Percentiles rank a stretch among this genome's conserved stretches.
Evolutionary conservation across 2,329 filamentous ascomycete species (phyloP).

Genomic region (Colletotrichum sp.): DNA sequence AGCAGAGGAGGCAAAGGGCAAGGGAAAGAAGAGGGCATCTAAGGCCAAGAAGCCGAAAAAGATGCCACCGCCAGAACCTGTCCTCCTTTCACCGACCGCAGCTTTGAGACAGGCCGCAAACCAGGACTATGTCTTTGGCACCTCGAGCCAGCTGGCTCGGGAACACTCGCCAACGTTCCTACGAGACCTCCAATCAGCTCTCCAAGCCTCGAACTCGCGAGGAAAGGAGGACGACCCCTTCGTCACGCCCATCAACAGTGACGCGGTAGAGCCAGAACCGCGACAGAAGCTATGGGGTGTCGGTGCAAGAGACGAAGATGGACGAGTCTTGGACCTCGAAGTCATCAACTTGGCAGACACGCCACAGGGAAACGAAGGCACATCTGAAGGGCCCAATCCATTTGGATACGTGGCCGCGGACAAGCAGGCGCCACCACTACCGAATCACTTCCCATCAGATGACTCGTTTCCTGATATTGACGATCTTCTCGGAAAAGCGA

Average conservation of each 20-base stretch:
- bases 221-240: constrained; percentile 44
- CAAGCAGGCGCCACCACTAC: neutral
- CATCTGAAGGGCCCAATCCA: constrained; percentile 34
- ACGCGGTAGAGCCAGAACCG: constrained; percentile 35
- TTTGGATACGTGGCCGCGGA: constrained; percentile 38
- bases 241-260: constrained; percentile 42
- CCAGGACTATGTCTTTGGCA: constrained; percentile 85
- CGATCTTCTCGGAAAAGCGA: neutral
- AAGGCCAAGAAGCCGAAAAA: constrained; percentile 44
- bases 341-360: constrained; percentile 63
- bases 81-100: constrained; percentile 71
- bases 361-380: constrained; percentile 29
- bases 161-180: constrained; percentile 74
- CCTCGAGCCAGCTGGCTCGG: constrained; percentile 79
- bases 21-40: constrained; percentile 34
- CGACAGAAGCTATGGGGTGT: constrained; percentile 69
- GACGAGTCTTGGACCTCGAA: constrained; percentile 67
- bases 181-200: constrained; percentile 65
- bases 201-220: constrained; percentile 59
- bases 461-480: constrained; percentile 17
- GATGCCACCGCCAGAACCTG: constrained; percentile 42
- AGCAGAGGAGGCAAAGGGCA: constrained; percentile 35
- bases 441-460: neutral
- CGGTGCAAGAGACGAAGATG: constrained; percentile 69
- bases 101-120: constrained; percentile 69